Conservation (phyloP, 495 filamentous ascomycete species). For the Platismatia glauca region DNA sequence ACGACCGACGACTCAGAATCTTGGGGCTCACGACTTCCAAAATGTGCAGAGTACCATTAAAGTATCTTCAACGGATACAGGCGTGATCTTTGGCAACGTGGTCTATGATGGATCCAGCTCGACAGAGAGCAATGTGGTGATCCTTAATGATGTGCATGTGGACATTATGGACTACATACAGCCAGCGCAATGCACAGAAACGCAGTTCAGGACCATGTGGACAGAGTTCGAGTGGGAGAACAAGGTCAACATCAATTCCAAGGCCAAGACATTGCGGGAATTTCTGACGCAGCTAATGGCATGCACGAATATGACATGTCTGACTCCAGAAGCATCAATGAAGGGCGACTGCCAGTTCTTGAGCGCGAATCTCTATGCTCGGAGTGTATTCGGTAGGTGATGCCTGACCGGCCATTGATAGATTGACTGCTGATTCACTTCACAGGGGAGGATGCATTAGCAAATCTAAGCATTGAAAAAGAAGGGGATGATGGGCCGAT, state of each 20-base stretch:
- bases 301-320: slow-evolving; percentile 95
- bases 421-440: slow-evolving; percentile 13
- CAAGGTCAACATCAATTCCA: slow-evolving; percentile 99
- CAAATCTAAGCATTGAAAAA: slow-evolving; percentile 96
- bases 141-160: slow-evolving; percentile 96
- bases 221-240: slow-evolving; percentile 99
- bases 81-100: slow-evolving; percentile 98
- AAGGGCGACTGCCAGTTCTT: slow-evolving; percentile 98
- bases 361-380: slow-evolving; percentile 93
- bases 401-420: not conserved
- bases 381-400: slow-evolving; percentile 93
- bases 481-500: slow-evolving; percentile 92
- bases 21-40: slow-evolving; percentile 90
- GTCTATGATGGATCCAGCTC: slow-evolving; percentile 95
- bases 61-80: slow-evolving; percentile 95
- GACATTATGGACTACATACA: slow-evolving; percentile 99
- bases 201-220: slow-evolving; percentile 99
- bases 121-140: slow-evolving; percentile 94
- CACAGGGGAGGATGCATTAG: slow-evolving; percentile 93
- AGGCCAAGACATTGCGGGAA: slow-evolving; percentile 83
- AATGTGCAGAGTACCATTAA: slow-evolving; percentile 99
- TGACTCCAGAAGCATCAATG: slow-evolving; percentile 92
- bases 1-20: slow-evolving; percentile 88
- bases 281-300: slow-evolving; percentile 95
- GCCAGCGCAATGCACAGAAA: slow-evolving; percentile 92